Conservation (phyloP, 371 early-diverging fungal genomes). For the Sporodiniella umbellata region DNA sequence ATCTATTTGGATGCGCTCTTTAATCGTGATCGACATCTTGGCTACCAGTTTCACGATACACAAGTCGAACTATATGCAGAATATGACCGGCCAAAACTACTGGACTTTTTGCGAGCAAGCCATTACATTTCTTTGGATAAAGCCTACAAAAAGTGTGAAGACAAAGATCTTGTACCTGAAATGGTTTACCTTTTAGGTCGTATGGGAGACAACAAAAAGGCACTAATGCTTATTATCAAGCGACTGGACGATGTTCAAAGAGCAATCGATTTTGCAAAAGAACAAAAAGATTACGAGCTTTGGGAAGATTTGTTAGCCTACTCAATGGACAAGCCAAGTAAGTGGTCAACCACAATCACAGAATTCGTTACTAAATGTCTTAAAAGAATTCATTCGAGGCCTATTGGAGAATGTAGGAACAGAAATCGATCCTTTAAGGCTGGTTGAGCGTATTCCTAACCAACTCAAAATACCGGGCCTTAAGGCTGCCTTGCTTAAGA, state of each 20-base stretch:
- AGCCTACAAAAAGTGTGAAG: constrained; percentile 83
- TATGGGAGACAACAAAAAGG: constrained; percentile 94
- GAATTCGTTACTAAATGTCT: constrained; percentile 3
- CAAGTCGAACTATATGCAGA: constrained; percentile 94
- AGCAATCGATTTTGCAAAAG: constrained; percentile 95
- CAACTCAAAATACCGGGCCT: constrained; percentile 80
- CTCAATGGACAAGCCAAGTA: constrained; percentile 86
- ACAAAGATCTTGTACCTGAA: constrained; percentile 86
- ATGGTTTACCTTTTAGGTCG: constrained; percentile 94
- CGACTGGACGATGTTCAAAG: constrained; percentile 84
- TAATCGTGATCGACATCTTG: constrained; percentile 68
- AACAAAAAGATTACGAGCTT: constrained; percentile 91
- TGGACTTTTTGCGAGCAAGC: constrained; percentile 81
- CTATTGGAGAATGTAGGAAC: constrained; percentile 87
- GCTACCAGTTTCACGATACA: constrained; percentile 75
- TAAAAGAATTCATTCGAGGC: constrained; percentile 79
- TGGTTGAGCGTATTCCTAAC: constrained; percentile 80
- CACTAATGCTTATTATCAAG: constrained; percentile 88
- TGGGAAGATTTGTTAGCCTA: constrained; percentile 93
- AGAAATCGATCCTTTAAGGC: constrained; percentile 76
- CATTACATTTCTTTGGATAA: constrained; percentile 75
- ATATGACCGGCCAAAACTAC: constrained; percentile 71
- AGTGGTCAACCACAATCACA: neutral
- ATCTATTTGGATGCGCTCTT: constrained; percentile 89
- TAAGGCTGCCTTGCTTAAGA: constrained; percentile 74